These are phyloP conservation scores for Pseudogymnoascus pannorum DNA, from an alignment of 2,329 filamentous ascomycete genomes.

Conservation along the genomic window DNA sequence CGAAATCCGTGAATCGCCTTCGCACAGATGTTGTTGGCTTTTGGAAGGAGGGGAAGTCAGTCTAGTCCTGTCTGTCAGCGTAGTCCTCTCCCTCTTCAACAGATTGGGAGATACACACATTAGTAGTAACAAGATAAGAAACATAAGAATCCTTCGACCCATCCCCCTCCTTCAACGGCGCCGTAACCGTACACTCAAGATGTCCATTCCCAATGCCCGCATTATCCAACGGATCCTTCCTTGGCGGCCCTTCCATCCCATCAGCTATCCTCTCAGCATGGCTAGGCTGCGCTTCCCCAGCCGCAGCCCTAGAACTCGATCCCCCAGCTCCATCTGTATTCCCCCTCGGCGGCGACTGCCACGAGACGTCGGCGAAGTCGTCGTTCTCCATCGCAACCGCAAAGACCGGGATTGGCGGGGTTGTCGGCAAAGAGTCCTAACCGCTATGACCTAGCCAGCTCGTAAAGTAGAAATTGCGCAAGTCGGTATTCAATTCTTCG, in stretches of 20 bases:
- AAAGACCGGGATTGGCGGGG: conserved; percentile 9
- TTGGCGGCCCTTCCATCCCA: conserved; percentile 26
- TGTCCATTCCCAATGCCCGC: conserved; percentile 62
- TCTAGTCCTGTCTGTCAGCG: conserved; percentile 44
- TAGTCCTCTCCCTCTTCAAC: neutral
- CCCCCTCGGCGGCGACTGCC: conserved; percentile 38
- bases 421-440: neutral
- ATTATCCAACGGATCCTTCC: conserved; percentile 41
- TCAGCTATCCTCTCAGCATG: conserved; percentile 18
- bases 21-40: conserved; percentile 71
- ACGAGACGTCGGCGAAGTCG: conserved; percentile 76
- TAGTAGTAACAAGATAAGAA: conserved; percentile 87
- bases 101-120: conserved; percentile 45
- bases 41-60: conserved; percentile 89
- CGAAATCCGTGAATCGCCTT: conserved; percentile 93
- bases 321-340: conserved; percentile 30
- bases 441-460: neutral
- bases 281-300: neutral
- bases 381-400: conserved; percentile 36
- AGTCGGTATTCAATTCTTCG: neutral
- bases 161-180: conserved; percentile 89
- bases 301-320: neutral
- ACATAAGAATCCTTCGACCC: conserved; percentile 95
- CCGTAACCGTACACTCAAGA: conserved; percentile 75
- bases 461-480: neutral